Evolutionary conservation across 1,284 basidiomycete genomes (phyloP).

Genomic region (Pterulicium gracile): DNA sequence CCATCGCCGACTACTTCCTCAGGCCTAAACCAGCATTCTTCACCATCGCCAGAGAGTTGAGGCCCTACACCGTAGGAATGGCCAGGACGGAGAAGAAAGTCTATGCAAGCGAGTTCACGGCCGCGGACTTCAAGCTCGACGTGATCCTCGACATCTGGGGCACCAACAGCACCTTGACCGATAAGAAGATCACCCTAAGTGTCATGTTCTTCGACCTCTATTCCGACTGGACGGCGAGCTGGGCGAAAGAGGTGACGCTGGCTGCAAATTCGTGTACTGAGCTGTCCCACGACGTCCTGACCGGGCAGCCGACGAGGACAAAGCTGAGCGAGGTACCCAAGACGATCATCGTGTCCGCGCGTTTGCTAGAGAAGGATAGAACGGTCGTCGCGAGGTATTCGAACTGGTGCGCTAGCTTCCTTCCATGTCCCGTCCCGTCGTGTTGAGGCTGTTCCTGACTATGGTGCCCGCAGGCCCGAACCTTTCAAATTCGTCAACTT

Average conservation of each 20-base stretch:
- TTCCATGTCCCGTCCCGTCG: slow-evolving; percentile 7
- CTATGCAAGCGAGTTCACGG: slow-evolving; percentile 45
- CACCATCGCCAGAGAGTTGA: slow-evolving; percentile 59
- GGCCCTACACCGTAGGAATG: slow-evolving; percentile 69
- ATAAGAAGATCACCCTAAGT: slow-evolving; percentile 50
- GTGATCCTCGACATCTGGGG: slow-evolving; percentile 72
- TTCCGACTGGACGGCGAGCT: slow-evolving; percentile 45
- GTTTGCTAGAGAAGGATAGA: slow-evolving; percentile 48
- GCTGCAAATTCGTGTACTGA: slow-evolving; percentile 76
- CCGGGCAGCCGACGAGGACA: slow-evolving; percentile 59
- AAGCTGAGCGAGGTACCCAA: slow-evolving; percentile 55
- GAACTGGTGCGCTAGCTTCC: slow-evolving; percentile 51
- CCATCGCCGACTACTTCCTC: slow-evolving; percentile 69
- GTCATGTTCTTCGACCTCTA: slow-evolving; percentile 62
- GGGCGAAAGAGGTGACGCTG: slow-evolving; percentile 41
- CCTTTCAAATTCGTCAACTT: slow-evolving; percentile 87
- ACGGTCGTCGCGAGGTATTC: slow-evolving; percentile 65
- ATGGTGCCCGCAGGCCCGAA: slow-evolving; percentile 85
- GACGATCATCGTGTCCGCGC: slow-evolving; percentile 66
- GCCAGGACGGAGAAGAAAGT: slow-evolving; percentile 63
- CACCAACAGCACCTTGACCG: slow-evolving; percentile 60
- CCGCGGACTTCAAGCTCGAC: slow-evolving; percentile 57
- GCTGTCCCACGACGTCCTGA: slow-evolving; percentile 57
- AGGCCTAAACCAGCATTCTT: slow-evolving; percentile 71
- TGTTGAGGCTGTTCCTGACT: too few species aligned